phyloP scores from a whole-genome alignment of 1,284 basidiomycete species.

The Fistulinella staudtii region DNA sequence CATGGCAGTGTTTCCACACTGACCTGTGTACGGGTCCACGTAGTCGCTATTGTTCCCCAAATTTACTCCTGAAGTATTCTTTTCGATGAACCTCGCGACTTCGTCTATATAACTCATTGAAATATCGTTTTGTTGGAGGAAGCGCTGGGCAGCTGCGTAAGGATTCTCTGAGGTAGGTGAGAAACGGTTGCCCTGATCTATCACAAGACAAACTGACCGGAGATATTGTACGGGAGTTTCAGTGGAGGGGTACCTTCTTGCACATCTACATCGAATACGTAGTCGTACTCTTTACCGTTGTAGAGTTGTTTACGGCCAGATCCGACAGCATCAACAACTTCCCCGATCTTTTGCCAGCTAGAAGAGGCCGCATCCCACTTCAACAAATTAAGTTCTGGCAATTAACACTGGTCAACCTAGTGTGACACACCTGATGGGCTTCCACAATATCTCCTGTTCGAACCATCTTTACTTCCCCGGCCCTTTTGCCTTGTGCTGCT shows the following conservation, averaged over 20 bases:
- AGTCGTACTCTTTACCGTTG: conserved; percentile 94
- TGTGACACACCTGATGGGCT: conserved; percentile 70
- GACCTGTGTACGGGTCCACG: conserved; percentile 91
- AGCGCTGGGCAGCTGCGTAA: conserved; percentile 85
- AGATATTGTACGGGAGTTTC: conserved; percentile 91
- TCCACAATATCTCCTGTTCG: conserved; percentile 76
- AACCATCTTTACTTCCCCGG: conserved; percentile 92
- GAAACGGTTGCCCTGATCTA: conserved; percentile 4
- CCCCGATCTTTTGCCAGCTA: conserved; percentile 91
- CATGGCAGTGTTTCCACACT: conserved; percentile 15
- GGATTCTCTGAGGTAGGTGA: conserved; percentile 72
- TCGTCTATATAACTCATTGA: conserved; percentile 84
- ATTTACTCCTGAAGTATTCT: conserved; percentile 78
- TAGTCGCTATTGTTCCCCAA: conserved; percentile 62
- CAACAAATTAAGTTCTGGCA: conserved; percentile 3
- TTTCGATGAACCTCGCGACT: conserved; percentile 92
- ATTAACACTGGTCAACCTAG: neutral
- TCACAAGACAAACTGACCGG: conserved; percentile 48
- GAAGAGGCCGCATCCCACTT: conserved; percentile 73
- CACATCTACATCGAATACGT: conserved; percentile 98
- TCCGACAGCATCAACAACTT: conserved; percentile 93
- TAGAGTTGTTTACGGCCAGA: conserved; percentile 84
- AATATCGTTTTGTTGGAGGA: conserved; percentile 83
- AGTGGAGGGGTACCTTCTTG: conserved; percentile 89
- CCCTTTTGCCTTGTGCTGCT: conserved; percentile 66